Base-by-base conservation (phyloP, 2,329 filamentous ascomycete species). In the Drechslerella dactyloides region DNA sequence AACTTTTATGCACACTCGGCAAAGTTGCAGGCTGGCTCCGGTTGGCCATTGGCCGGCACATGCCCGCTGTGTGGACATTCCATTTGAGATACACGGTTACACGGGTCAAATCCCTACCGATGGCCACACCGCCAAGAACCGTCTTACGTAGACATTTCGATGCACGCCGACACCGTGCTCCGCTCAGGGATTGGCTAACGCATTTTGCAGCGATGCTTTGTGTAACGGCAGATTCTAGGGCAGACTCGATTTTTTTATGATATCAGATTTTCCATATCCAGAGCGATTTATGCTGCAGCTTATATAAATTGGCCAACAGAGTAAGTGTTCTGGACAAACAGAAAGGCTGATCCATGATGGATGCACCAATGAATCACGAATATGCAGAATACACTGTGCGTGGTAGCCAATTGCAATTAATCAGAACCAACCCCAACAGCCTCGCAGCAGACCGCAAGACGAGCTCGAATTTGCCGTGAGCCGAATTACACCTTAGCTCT, bases 31-130 rank as follows among this genome's bases (percentile, higher is more conserved):
- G 17, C 15, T 6, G 40, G 17, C 40, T 44, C 13, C 40, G 17
- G 11, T 44, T 44, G 40, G 17, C 40, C 3, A 44, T 17, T 44
- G 13, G 17, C 40, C 40, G 11, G 40, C 13, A 44, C 13, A 44
- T 44, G 40, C 40, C 11, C 15, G 13, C 40, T 44, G 11, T 44
- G 4, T 15, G 19, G 44, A 23, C 44, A 48, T 48, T 48, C 44
- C 17, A 48, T 48, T 48, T 11, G 17, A 48, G 44, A 48, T 48
- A 23, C 11, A 48, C 44, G 44, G 44, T 48, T 48, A 48, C 44
- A 48, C 44, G 11, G 44, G 19, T 19, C 44, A 5, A 6, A 48
- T 48, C 44, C 44, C 44, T 48, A 48, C 44, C 19, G n/a, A 13
- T 21, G 44, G 17, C 44, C 8, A 48, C 44, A 5, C 15, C 19